These are phyloP conservation scores for Earliella scabrosa DNA, from an alignment of 1,284 basidiomycete genomes.

Conservation along the genomic window DNA sequence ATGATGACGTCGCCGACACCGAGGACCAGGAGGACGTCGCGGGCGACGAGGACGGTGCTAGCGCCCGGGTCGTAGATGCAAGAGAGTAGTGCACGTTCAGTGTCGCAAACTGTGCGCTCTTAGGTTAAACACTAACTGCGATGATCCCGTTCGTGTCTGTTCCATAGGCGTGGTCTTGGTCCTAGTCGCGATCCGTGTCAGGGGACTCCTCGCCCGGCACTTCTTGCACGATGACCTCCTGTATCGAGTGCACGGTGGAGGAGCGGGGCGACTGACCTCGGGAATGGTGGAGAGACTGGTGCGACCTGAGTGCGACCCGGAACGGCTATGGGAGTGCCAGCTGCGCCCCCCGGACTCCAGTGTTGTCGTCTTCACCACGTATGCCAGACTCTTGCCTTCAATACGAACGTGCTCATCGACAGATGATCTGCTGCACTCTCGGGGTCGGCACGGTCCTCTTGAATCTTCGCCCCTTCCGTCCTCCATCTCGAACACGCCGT, in stretches of 20 bases:
- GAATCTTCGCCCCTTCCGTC: neutral
- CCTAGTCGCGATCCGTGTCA: constrained; percentile 8
- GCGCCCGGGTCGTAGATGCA: too few relatives aligned
- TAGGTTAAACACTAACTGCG: constrained; percentile 5
- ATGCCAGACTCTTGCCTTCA: constrained; percentile 21
- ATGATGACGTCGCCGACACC: constrained; percentile 13
- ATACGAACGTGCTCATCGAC: constrained; percentile 10
- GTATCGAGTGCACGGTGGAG: constrained; percentile 18
- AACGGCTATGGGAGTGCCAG: constrained; percentile 12
- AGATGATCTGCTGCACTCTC: neutral
- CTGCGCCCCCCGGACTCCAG: constrained; percentile 7
- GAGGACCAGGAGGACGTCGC: constrained; percentile 20
- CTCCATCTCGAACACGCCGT: constrained; percentile 23
- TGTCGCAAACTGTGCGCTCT: constrained; percentile 1
- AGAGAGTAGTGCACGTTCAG: constrained; percentile 11
- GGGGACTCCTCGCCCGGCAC: constrained; percentile 5
- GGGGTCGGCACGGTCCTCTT: neutral
- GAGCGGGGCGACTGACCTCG: constrained; percentile 15
- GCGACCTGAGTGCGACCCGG: constrained; percentile 18
- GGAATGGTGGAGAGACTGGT: constrained; percentile 5
- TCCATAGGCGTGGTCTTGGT: neutral
- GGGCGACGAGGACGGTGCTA: constrained; percentile 20
- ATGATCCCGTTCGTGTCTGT: constrained; percentile 3
- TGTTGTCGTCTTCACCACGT: constrained; percentile 21
- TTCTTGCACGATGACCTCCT: constrained; percentile 12